phyloP scores from a whole-genome alignment of 495 filamentous ascomycete genomes.

The Lindgomyces ingoldianus region DNA sequence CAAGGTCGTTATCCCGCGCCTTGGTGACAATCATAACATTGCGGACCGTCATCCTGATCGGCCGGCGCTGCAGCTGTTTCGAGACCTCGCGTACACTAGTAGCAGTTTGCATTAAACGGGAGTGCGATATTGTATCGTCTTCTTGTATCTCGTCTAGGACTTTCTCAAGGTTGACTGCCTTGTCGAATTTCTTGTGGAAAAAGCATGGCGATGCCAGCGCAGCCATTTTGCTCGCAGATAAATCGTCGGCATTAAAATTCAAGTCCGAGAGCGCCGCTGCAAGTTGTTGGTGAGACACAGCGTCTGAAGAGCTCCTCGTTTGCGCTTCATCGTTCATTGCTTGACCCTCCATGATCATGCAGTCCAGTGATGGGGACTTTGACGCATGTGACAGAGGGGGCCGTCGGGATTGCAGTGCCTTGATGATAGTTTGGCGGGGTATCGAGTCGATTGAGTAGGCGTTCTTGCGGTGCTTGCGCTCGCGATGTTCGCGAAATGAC shows the following conservation, averaged over 20 bases:
- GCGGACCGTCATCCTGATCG: conserved; percentile 81
- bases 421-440: conserved; percentile 83
- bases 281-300: conserved; percentile 16
- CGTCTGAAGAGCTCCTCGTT: conserved; percentile 11
- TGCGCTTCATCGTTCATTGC: conserved; percentile 13
- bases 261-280: conserved; percentile 28
- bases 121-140: conserved; percentile 89
- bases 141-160: conserved; percentile 91
- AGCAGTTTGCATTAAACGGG: conserved; percentile 88
- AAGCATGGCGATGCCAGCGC: conserved; percentile 88
- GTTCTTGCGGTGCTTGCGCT: conserved; percentile 52
- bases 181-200: conserved; percentile 94
- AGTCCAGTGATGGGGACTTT: conserved; percentile 44
- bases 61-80: conserved; percentile 84
- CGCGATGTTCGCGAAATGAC: conserved; percentile 53
- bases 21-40: conserved; percentile 98
- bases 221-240: conserved; percentile 55
- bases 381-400: conserved; percentile 59
- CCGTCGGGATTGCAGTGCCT: conserved; percentile 75
- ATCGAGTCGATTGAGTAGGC: conserved; percentile 69
- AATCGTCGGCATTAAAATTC: conserved; percentile 10
- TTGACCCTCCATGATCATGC: conserved; percentile 16
- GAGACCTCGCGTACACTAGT: conserved; percentile 92
- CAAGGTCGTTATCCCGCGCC: conserved; percentile 85
- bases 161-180: conserved; percentile 91